Evolutionary conservation across 2,329 filamentous ascomycete species (phyloP), one percentile per base, ranked within the genome.

Genomic region (Apiospora koreana): DNA sequence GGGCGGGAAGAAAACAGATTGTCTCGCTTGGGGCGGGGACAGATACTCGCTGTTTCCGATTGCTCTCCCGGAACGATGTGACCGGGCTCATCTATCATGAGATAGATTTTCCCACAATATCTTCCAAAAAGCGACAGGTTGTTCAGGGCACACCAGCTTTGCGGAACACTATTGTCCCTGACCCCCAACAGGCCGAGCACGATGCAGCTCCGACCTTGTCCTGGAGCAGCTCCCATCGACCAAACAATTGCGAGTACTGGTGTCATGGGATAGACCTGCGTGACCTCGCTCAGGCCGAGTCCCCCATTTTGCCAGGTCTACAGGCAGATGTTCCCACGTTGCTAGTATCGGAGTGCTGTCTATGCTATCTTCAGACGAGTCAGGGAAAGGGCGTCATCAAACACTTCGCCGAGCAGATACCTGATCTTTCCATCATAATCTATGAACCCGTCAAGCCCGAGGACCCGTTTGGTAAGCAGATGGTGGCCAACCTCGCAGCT

Each of bases 21-120:
- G 87, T 99, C 72, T 98, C 95, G 0, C 87, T 99, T 0, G 96
- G 96, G 41, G 95, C 96, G 21, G 96, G 96, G 31, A 97, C 95
- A 14, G 96, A 99, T 79, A 98, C 96, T 8, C 89, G 96, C 21
- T 92, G 91, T 71, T 94, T 98, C 77, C 91, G 94, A 25, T 83
- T 98, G 0, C 86, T 93, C 71, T 81, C 88, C 10, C 79, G 82
- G 21, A 79, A 83, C 0, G 68, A 71, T 8, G 73, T 76, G 6
- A 70, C 76, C 18, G 77, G 80, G 16, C 80, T 97, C 23, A 79
- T 92, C 70, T 99, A 98, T 80, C 95, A 98, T 80, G 96, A 99
- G 80, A 85, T 99, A 70, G 96, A 99, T 80, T 98, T 98, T 76
- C 87, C 92, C 0, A 81, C 87, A 28, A 94, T 95, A 69, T 91